Evolutionary conservation across 768 basidiomycete species (phyloP).

Genomic region (Termitomyces sp.): DNA sequence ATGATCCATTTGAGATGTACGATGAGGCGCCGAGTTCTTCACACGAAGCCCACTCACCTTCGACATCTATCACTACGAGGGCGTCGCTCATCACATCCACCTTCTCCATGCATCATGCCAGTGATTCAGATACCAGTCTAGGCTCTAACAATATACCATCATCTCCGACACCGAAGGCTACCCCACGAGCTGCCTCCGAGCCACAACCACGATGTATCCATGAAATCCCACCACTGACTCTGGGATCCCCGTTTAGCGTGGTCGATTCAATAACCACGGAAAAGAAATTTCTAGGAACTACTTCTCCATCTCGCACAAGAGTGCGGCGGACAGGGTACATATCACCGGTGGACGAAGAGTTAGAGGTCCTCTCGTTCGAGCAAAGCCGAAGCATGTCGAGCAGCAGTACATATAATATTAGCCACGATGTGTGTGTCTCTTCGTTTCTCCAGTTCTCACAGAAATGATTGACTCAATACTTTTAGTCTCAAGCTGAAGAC

Average conservation of each 20-base stretch:
- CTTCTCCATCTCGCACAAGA: background rate
- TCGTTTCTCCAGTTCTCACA: no score
- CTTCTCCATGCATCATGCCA: conserved; percentile 15
- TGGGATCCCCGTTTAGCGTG: conserved; percentile 19
- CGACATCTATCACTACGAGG: conserved; percentile 27
- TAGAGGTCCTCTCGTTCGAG: conserved; percentile 47
- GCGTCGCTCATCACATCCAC: conserved; percentile 14
- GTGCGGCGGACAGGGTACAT: conserved; percentile 54
- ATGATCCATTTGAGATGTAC: conserved; percentile 8
- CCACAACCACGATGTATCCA: conserved; percentile 44
- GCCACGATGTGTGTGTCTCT: conserved; percentile 6
- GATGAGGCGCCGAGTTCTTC: background rate
- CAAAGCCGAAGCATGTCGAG: conserved; percentile 19
- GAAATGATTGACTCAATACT: background rate
- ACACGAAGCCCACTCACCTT: conserved; percentile 17
- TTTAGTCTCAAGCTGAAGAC: background rate
- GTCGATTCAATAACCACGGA: conserved; percentile 3
- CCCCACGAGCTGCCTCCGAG: conserved; percentile 4
- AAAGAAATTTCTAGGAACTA: background rate
- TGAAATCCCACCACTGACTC: conserved; percentile 37
- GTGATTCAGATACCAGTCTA: conserved; percentile 25
- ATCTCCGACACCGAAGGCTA: conserved; percentile 7
- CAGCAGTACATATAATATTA: background rate
- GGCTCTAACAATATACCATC: conserved; percentile 16
- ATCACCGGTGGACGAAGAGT: conserved; percentile 42